A percentile compares a stretch with the other conserved stretches of the same genome.
Conservation (phyloP, 2,329 filamentous ascomycete genomes). For the Colletotrichum godetiae region DNA sequence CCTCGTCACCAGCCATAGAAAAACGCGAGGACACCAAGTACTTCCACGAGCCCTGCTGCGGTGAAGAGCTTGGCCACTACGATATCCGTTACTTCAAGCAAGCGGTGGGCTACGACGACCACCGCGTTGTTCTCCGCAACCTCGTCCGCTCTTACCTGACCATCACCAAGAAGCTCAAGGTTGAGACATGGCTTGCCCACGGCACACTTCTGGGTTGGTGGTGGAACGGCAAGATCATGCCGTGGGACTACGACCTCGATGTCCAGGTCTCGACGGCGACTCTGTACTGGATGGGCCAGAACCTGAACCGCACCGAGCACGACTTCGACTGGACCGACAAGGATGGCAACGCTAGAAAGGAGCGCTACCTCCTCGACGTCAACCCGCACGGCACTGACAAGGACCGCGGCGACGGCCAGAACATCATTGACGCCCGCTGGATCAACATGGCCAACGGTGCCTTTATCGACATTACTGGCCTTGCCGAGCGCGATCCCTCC, state of each 20-base stretch:
- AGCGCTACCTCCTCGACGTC: slow-evolving; percentile 78
- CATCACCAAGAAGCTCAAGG: slow-evolving; percentile 70
- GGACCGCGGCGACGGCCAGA: slow-evolving; percentile 73
- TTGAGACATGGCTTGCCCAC: slow-evolving; percentile 90
- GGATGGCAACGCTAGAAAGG: slow-evolving; percentile 54
- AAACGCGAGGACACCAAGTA: slow-evolving; percentile 59
- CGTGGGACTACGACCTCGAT: slow-evolving; percentile 88
- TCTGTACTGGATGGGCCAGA: slow-evolving; percentile 71
- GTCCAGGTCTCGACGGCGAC: slow-evolving; percentile 80
- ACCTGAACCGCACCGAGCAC: slow-evolving; percentile 77
- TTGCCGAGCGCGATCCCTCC: slow-evolving; percentile 74
- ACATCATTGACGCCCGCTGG: slow-evolving; percentile 88
- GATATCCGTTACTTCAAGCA: slow-evolving; percentile 76
- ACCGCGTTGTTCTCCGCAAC: slow-evolving; percentile 73
- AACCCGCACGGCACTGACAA: slow-evolving; percentile 77
- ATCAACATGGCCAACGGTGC: slow-evolving; percentile 81
- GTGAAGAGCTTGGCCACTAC: slow-evolving; percentile 76
- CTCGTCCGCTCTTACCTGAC: slow-evolving; percentile 81
- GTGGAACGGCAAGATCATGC: slow-evolving; percentile 84
- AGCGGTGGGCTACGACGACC: slow-evolving; percentile 73
- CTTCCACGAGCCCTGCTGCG: slow-evolving; percentile 73
- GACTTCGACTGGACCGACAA: slow-evolving; percentile 61
- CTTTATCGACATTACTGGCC: slow-evolving; percentile 85
- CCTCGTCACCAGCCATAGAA: slow-evolving; percentile 8
- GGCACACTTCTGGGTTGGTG: slow-evolving; percentile 88